These are phyloP conservation scores for Colletotrichum orbiculare DNA, from an alignment of 2,329 filamentous ascomycete species.

Conservation along the genomic window DNA sequence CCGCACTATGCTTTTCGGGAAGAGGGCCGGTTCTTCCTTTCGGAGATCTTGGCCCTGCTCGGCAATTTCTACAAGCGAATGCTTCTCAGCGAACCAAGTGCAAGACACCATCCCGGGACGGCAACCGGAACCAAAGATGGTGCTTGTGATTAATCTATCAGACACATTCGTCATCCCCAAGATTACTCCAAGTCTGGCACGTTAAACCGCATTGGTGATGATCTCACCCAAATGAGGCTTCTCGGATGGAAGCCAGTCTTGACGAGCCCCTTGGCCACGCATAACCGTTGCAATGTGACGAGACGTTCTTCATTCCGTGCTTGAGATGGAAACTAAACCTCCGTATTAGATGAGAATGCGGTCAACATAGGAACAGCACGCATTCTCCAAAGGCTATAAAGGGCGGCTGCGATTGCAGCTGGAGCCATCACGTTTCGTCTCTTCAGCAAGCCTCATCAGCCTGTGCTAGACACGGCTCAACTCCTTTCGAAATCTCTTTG, in stretches of 20 bases:
- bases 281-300: slow-evolving; percentile 7
- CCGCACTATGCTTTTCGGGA: slow-evolving; percentile 15
- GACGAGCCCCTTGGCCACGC: slow-evolving; percentile 2
- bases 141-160: slow-evolving; percentile 4
- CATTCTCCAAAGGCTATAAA: background rate
- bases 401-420: background rate
- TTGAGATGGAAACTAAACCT: slow-evolving; percentile 13
- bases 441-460: slow-evolving; percentile 5
- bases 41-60: slow-evolving; percentile 22
- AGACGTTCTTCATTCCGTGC: slow-evolving; percentile 23
- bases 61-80: slow-evolving; percentile 3
- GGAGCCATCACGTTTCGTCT: background rate
- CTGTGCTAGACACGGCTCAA: background rate
- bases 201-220: background rate
- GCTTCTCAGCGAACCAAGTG: slow-evolving; percentile 10
- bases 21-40: slow-evolving; percentile 15
- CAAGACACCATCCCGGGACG: slow-evolving; percentile 1
- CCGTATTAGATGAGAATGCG: background rate
- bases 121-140: background rate
- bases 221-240: slow-evolving; percentile 9
- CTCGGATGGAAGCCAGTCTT: slow-evolving; percentile 5
- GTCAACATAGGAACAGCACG: background rate
- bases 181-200: slow-evolving; percentile 1
- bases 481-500: background rate
- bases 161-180: background rate